Evolutionary conservation across 1,284 basidiomycete genomes (phyloP).

Genomic region (Agroathelia rolfsii): DNA sequence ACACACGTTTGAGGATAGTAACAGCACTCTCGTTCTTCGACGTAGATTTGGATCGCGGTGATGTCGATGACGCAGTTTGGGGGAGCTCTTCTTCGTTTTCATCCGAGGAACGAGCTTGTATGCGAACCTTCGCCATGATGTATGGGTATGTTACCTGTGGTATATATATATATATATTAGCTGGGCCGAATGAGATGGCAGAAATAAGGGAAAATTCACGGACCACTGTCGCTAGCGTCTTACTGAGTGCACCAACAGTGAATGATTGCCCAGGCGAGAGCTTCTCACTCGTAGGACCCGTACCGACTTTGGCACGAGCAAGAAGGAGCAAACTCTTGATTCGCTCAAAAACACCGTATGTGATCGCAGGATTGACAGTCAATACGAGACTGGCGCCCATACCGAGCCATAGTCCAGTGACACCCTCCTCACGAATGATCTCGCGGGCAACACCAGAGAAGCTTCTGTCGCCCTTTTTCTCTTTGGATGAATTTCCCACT

Average conservation of each 20-base stretch:
- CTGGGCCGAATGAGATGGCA: slow-evolving; percentile 2
- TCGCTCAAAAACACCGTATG: slow-evolving; percentile 93
- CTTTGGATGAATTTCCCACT: slow-evolving; percentile 41
- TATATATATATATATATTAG: slow-evolving; percentile 1
- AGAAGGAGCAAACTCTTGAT: slow-evolving; percentile 66
- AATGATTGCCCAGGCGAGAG: slow-evolving; percentile 80
- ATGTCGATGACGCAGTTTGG: slow-evolving; percentile 22
- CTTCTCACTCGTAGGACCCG: slow-evolving; percentile 32
- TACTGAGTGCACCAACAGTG: slow-evolving; percentile 85
- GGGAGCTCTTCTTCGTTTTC: slow-evolving; percentile 31
- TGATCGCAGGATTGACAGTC: slow-evolving; percentile 96
- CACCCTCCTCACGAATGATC: slow-evolving; percentile 88
- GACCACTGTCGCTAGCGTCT: slow-evolving; percentile 92
- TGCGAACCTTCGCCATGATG: slow-evolving; percentile 95
- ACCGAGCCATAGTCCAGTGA: slow-evolving; percentile 90
- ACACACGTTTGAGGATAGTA: slow-evolving; percentile 68
- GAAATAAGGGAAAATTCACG: slow-evolving; percentile 25
- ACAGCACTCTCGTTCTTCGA: slow-evolving; percentile 61
- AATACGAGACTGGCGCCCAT: slow-evolving; percentile 88
- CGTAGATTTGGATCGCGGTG: slow-evolving; percentile 26
- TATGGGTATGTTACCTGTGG: slow-evolving; percentile 86
- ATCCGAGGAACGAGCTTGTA: slow-evolving; percentile 74
- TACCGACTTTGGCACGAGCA: slow-evolving; percentile 39
- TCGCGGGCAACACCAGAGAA: slow-evolving; percentile 77
- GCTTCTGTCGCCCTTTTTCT: slow-evolving; percentile 42